Conservation (phyloP, 371 early-diverging fungal genomes). For the Umbelopsis sp. region DNA sequence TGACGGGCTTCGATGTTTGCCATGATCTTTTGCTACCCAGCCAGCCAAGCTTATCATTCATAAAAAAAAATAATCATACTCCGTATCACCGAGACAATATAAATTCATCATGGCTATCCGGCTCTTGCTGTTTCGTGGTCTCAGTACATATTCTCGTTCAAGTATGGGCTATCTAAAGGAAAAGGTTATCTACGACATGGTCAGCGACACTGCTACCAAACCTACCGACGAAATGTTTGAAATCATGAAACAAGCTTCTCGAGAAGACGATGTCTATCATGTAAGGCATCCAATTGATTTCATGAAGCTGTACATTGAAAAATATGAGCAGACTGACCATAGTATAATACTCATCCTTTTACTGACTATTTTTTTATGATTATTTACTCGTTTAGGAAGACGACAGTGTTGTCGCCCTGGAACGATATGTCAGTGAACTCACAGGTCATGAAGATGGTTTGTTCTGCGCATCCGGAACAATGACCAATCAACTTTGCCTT, state of each 20-base stretch:
- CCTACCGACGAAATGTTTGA: conserved; percentile 86
- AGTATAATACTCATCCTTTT: not conserved
- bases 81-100: not conserved
- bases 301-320: not conserved
- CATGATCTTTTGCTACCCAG: not conserved
- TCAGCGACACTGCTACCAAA: conserved; percentile 77
- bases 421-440: conserved; percentile 65
- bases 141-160: conserved; percentile 8
- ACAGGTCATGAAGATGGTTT: conserved; percentile 80
- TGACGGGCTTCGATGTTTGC: not conserved
- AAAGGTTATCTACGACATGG: conserved; percentile 45
- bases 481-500: conserved; percentile 87
- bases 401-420: conserved; percentile 69
- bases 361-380: not conserved
- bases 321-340: too few species aligned
- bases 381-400: conserved; percentile 39
- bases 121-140: not conserved
- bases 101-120: not conserved
- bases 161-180: conserved; percentile 14
- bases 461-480: conserved; percentile 80
- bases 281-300: conserved; percentile 36
- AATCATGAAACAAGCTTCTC: conserved; percentile 72
- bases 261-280: conserved; percentile 88
- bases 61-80: not conserved
- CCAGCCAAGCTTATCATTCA: not conserved